Base-by-base conservation (phyloP, 371 early-diverging fungal species). In the Haplosporangium sp. region DNA sequence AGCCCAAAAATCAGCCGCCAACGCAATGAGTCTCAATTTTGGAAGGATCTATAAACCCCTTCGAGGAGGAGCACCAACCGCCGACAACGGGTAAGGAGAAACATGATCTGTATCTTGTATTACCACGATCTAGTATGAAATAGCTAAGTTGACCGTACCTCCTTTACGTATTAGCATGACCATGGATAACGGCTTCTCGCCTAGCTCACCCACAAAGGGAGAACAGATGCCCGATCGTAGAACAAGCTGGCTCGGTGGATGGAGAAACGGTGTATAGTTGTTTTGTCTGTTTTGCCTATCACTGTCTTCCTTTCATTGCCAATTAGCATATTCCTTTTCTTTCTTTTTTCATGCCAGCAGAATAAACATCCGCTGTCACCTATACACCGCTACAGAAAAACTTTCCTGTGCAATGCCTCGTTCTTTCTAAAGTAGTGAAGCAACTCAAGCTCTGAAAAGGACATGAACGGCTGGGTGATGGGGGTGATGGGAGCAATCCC, bases 41-140 rank as follows among this genome's bases (percentile, higher is more conserved):
- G 92, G 93, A 64, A 86, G 95, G 54, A 95, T 98, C 67, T 96
- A 96, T 69, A 96, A 96, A 83, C 98, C 98, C 38, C 82, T 98
- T 62, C 89, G 96, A 57, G 98, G 98, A 41, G 93, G 95, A 37
- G 91, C 55, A 13, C 54, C 62, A 48, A 54, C 66, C 5, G 47
- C 29, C 13, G 79, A 67, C 21, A 64, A 48, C 40, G 40, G 56
- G 75, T 75, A 75, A 41, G 38, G 13, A 46, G 36, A 18, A 6
- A 16, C 7, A 5, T 56, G 9, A 6, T 23, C 29, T 0, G 14
- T 14, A 37, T 55, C 54, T 55, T 38, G 1, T 52, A 56, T 23
- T 11, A 4, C 16, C 14, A 2, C 40, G 13, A 8, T 14, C 40
- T 61, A 7, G 51, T 36, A 21, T 29, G 8, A 16, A 10, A 50